phyloP scores from a whole-genome alignment of 169 alveolate genomes.

The Plasmodium billcollinsi region DNA sequence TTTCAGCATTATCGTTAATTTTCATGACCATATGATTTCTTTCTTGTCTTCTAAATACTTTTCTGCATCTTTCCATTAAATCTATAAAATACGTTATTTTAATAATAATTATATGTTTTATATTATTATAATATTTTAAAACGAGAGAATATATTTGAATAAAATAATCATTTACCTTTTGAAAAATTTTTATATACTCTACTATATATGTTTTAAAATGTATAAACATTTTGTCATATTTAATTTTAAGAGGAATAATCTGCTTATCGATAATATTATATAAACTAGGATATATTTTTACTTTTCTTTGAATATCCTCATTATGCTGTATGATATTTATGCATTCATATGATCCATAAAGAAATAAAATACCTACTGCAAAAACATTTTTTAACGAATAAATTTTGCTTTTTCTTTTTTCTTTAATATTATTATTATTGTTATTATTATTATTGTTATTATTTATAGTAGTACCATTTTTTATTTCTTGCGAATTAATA shows the following conservation, averaged over 20 bases:
- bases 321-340: conserved; percentile 12
- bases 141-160: not conserved
- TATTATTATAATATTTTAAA: conserved; percentile 12
- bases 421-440: not conserved
- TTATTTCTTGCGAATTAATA: no score
- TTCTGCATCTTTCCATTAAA: not conserved
- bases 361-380: conserved; percentile 12
- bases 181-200: not conserved
- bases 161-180: not conserved
- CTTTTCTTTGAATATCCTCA: not conserved
- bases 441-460: no score
- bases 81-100: conserved; percentile 8
- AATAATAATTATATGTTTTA: not conserved
- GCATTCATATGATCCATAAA: conserved; percentile 34
- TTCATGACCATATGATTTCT: no score
- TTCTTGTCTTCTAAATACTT: no score
- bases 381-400: conserved; percentile 3
- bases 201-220: conserved; percentile 5
- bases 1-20: no score
- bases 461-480: no score
- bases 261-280: conserved; percentile 20
- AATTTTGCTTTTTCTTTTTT: conserved; percentile 21
- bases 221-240: conserved; percentile 8
- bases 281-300: not conserved
- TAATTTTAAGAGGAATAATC: conserved; percentile 13